These are phyloP conservation scores for Penicillium nucicola DNA, from an alignment of 495 filamentous ascomycete genomes.

Conservation along the genomic window DNA sequence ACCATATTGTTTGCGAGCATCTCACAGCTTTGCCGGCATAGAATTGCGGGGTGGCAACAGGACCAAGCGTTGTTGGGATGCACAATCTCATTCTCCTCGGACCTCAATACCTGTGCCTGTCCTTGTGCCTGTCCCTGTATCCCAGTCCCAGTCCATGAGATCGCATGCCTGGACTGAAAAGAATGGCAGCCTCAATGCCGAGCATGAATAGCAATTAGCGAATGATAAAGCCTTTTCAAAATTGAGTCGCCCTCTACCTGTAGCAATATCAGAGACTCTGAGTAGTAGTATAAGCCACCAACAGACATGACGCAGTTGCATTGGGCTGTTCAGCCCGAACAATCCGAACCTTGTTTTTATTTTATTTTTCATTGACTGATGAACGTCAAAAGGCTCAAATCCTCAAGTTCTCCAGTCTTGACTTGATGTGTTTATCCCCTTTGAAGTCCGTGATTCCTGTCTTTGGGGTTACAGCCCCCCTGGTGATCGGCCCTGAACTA, in stretches of 20 bases:
- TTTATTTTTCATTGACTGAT: no score
- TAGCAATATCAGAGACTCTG: no score
- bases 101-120: background rate
- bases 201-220: background rate
- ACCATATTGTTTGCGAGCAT: background rate
- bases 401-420: background rate
- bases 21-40: background rate
- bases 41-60: background rate
- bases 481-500: slow-evolving; percentile 28
- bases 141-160: no score
- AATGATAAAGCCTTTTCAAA: no score
- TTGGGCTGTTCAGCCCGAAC: background rate
- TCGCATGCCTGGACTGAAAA: background rate
- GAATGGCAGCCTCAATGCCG: background rate
- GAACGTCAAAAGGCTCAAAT: no score
- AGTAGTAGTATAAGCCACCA: background rate
- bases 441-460: background rate
- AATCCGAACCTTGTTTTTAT: slow-evolving; percentile 3
- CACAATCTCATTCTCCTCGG: background rate
- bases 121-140: background rate
- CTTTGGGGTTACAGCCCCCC: slow-evolving; percentile 16
- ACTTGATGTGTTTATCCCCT: no score
- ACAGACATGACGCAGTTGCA: background rate
- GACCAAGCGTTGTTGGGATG: background rate
- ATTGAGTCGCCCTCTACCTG: background rate